phyloP scores from a whole-genome alignment of 2,329 filamentous ascomycete genomes.

The Pyricularia grisea region DNA sequence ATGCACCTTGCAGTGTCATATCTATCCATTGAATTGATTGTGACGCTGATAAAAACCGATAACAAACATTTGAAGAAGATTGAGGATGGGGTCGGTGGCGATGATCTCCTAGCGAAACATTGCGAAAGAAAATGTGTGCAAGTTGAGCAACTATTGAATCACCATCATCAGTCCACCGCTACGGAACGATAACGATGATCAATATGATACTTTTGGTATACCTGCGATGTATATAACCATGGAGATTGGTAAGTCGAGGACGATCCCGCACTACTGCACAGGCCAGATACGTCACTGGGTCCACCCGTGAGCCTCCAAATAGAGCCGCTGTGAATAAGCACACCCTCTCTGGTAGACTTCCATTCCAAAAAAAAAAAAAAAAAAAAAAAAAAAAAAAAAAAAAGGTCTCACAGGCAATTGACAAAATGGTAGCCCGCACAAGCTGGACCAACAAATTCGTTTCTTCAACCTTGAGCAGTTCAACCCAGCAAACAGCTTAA shows the following conservation, averaged over 20 bases:
- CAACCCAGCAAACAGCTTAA: background rate
- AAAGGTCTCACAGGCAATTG: background rate
- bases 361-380: background rate
- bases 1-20: background rate
- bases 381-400: background rate
- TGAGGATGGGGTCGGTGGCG: no score
- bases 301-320: background rate
- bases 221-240: no score
- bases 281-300: background rate
- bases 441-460: background rate
- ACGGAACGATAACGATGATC: background rate
- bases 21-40: background rate
- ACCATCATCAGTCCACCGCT: background rate
- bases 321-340: background rate
- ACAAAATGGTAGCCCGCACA: background rate
- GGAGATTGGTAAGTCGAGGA: background rate
- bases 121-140: no score
- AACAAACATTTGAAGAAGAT: no score
- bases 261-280: background rate
- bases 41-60: background rate
- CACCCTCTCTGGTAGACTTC: background rate
- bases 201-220: background rate
- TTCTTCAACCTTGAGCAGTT: background rate
- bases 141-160: background rate
- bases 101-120: no score